These are phyloP conservation scores for Hypocreales sp. DNA, from an alignment of 2,329 filamentous ascomycete species.

Conservation along the genomic window DNA sequence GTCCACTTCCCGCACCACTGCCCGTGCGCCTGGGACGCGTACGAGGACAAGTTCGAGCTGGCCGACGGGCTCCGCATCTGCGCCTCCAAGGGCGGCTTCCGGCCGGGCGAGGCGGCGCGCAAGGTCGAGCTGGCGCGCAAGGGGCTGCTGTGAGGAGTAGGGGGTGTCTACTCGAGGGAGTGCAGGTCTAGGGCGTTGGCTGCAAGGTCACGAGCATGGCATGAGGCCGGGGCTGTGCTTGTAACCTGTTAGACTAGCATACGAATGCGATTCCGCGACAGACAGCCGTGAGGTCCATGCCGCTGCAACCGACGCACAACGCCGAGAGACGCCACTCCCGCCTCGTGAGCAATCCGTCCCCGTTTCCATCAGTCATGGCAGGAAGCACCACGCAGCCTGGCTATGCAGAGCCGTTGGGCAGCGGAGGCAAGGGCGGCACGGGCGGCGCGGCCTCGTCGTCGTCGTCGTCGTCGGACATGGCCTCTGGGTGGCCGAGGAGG, in stretches of 20 bases:
- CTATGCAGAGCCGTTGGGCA: slow-evolving; percentile 25
- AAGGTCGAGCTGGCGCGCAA: slow-evolving; percentile 73
- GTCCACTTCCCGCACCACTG: slow-evolving; percentile 96
- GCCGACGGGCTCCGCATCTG: slow-evolving; percentile 60
- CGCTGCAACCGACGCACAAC: too few relatives aligned
- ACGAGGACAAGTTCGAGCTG: slow-evolving; percentile 66
- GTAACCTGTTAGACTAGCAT: too few relatives aligned
- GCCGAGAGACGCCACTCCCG: too few relatives aligned
- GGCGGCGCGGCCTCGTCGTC: slow-evolving; percentile 8
- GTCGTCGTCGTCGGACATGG: slow-evolving; percentile 44
- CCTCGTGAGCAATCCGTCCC: too few relatives aligned
- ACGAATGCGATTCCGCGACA: too few relatives aligned
- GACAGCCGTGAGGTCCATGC: too few relatives aligned
- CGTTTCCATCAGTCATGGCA: too few relatives aligned
- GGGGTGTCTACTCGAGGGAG: too few relatives aligned
- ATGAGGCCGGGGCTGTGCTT: too few relatives aligned
- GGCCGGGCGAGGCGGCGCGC: slow-evolving; percentile 51
- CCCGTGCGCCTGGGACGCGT: slow-evolving; percentile 66
- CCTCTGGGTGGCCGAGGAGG: slow-evolving; percentile 63
- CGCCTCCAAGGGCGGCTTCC: slow-evolving; percentile 60
- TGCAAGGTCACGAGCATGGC: too few relatives aligned
- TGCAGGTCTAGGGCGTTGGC: too few relatives aligned
- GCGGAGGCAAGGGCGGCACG: slow-evolving; percentile 25
- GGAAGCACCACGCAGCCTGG: too few relatives aligned
- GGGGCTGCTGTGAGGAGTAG: slow-evolving; percentile 48